phyloP scores from a whole-genome alignment of 2,329 filamentous ascomycete species.

The Botrytis byssoidea region DNA sequence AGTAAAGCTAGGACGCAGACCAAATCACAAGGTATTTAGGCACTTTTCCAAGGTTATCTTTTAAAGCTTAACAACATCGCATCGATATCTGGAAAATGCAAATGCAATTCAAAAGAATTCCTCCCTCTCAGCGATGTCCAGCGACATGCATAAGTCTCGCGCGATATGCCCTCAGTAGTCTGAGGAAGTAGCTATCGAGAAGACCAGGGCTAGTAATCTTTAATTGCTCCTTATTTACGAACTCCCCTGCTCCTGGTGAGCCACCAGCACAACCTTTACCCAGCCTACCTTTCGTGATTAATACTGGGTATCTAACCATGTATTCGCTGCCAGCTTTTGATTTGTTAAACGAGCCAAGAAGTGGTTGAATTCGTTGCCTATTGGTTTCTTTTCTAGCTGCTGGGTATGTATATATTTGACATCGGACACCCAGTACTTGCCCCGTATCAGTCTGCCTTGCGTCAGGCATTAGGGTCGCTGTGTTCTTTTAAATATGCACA shows the following conservation, averaged over 20 bases:
- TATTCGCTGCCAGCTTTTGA: too few relatives aligned
- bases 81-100: neutral
- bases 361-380: neutral
- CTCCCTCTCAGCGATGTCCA: neutral
- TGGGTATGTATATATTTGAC: neutral
- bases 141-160: too few relatives aligned
- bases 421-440: neutral
- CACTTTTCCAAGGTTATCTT: too few relatives aligned
- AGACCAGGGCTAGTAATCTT: neutral
- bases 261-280: neutral
- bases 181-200: neutral
- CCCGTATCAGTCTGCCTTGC: neutral
- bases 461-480: neutral
- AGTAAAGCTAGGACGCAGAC: neutral
- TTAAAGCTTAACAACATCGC: neutral
- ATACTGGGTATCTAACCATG: too few relatives aligned
- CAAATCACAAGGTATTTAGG: neutral
- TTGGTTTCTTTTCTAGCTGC: neutral
- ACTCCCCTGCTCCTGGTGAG: neutral
- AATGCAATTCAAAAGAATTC: too few relatives aligned
- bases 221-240: neutral
- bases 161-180: neutral
- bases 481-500: too few relatives aligned
- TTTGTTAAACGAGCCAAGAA: neutral
- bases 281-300: neutral